Evolutionary conservation across 2,329 filamentous ascomycete species (phyloP).

Genomic region (Diaporthe sp.): DNA sequence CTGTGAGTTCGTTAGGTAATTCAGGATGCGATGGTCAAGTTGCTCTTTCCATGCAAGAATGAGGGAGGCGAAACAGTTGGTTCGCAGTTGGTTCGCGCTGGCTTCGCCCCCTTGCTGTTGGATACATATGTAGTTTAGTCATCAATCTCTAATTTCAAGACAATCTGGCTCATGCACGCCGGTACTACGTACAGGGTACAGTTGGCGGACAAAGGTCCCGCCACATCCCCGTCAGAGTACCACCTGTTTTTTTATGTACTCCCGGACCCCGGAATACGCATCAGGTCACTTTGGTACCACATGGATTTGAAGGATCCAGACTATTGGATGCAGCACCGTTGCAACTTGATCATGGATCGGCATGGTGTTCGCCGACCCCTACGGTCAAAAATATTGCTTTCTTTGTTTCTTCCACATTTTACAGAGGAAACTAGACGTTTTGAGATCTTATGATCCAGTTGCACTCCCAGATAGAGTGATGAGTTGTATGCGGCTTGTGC

Average conservation of each 20-base stretch:
- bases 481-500: not conserved
- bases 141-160: no score
- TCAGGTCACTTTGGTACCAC: not conserved
- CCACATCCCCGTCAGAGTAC: not conserved
- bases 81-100: slow-evolving; percentile 14
- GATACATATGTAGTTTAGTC: no score
- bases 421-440: no score
- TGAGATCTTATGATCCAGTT: not conserved
- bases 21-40: not conserved
- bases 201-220: not conserved
- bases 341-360: not conserved
- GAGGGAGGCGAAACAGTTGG: not conserved
- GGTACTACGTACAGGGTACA: no score
- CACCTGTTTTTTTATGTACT: not conserved
- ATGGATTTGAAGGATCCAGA: not conserved
- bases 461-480: not conserved
- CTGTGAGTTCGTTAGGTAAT: not conserved
- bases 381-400: no score
- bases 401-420: no score
- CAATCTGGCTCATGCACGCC: no score
- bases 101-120: not conserved
- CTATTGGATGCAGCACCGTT: not conserved
- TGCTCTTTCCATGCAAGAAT: slow-evolving; percentile 4
- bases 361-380: not conserved
- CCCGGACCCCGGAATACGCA: not conserved